These are phyloP conservation scores for Epichloe bromicola DNA, from an alignment of 2,329 filamentous ascomycete genomes.

Conservation along the genomic window DNA sequence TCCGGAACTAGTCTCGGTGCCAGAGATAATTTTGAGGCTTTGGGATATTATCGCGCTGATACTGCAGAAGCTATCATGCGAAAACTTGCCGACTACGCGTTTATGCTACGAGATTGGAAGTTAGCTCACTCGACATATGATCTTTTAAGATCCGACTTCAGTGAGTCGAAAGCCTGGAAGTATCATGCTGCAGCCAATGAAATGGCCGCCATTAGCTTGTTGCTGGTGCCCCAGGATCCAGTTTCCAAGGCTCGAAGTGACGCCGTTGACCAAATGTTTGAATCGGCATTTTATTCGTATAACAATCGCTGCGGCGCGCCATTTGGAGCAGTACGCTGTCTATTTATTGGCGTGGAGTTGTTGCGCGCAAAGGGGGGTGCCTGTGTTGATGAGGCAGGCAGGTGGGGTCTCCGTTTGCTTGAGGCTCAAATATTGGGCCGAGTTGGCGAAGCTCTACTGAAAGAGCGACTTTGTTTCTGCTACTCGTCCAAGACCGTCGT, in stretches of 20 bases:
- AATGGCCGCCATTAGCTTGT: slow-evolving; percentile 77
- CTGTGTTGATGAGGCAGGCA: slow-evolving; percentile 73
- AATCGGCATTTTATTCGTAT: slow-evolving; percentile 87
- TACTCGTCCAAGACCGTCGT: slow-evolving; percentile 62
- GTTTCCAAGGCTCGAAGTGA: slow-evolving; percentile 69
- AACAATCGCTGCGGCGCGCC: slow-evolving; percentile 68
- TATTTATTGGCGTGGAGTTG: slow-evolving; percentile 68
- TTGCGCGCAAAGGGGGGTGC: slow-evolving; percentile 67
- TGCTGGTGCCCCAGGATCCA: slow-evolving; percentile 61
- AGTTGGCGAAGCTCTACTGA: slow-evolving; percentile 69
- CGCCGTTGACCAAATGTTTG: slow-evolving; percentile 73
- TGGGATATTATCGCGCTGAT: slow-evolving; percentile 75
- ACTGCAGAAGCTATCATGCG: slow-evolving; percentile 82
- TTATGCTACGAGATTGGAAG: slow-evolving; percentile 96
- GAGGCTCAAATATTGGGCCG: slow-evolving; percentile 64
- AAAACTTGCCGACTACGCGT: slow-evolving; percentile 85
- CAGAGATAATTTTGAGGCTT: slow-evolving; percentile 62
- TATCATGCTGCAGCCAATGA: slow-evolving; percentile 90
- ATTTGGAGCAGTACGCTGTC: slow-evolving; percentile 67
- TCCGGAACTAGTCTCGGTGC: slow-evolving; percentile 36
- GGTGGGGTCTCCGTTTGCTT: slow-evolving; percentile 69
- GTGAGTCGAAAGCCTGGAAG: slow-evolving; percentile 92
- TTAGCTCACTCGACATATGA: slow-evolving; percentile 87
- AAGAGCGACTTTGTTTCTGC: slow-evolving; percentile 74
- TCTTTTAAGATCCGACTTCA: slow-evolving; percentile 74